A percentile compares a stretch with the other conserved stretches of the same genome.
Conservation (phyloP, 2,329 filamentous ascomycete species). For the Hymenoscyphus fraxineus region DNA sequence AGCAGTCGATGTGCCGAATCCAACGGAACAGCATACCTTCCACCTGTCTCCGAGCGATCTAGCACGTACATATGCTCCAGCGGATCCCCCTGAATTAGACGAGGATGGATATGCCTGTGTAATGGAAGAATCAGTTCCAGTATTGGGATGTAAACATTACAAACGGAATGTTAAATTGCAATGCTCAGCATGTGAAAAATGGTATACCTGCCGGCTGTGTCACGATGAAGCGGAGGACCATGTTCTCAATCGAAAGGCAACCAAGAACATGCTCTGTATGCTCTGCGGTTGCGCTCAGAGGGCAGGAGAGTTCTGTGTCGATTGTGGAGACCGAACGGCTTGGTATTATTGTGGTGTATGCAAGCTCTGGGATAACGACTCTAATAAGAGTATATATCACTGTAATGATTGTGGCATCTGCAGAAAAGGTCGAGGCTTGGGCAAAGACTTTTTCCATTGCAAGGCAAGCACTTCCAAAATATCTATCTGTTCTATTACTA, state of each 20-base stretch:
- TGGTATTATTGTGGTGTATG: conserved; percentile 93
- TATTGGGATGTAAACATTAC: conserved; percentile 86
- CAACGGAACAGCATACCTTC: conserved; percentile 39
- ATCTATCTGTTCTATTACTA: neutral
- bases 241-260: conserved; percentile 73
- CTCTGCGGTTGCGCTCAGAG: conserved; percentile 80
- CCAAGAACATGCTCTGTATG: conserved; percentile 97
- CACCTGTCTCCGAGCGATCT: conserved; percentile 58
- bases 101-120: conserved; percentile 38
- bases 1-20: conserved; percentile 19
- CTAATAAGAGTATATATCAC: conserved; percentile 89
- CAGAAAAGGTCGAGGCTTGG: conserved; percentile 81
- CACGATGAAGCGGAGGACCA: conserved; percentile 83
- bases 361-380: conserved; percentile 95
- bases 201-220: conserved; percentile 94
- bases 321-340: conserved; percentile 73
- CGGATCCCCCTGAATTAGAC: conserved; percentile 46
- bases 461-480: conserved; percentile 57
- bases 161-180: conserved; percentile 94
- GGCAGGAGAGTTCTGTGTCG: conserved; percentile 71
- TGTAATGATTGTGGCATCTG: conserved; percentile 96
- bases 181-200: conserved; percentile 81
- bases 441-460: conserved; percentile 98
- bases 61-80: conserved; percentile 62
- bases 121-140: conserved; percentile 33